Evolutionary conservation across 345 rosid genomes (phyloP).

Genomic region (Barbarea vulgaris): DNA sequence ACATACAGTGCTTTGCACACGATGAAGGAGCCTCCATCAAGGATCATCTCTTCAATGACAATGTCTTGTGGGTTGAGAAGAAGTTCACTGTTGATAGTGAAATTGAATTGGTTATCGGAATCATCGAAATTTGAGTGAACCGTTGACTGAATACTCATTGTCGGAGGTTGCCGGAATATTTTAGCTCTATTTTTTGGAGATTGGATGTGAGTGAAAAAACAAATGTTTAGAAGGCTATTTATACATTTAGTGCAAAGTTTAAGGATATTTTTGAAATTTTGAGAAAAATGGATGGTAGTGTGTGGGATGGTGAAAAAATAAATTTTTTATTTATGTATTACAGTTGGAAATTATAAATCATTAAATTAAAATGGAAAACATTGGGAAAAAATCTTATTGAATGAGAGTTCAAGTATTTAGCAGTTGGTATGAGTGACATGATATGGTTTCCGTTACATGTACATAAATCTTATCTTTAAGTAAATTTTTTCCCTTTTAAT

Average conservation of each 20-base stretch:
- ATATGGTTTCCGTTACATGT: background rate
- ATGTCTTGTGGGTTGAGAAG: constrained; percentile 49
- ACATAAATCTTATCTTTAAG: background rate
- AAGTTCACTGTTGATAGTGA: constrained; percentile 45
- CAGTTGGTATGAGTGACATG: background rate
- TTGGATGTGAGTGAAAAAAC: background rate
- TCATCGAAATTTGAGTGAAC: background rate
- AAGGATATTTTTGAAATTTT: background rate
- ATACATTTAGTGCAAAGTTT: background rate
- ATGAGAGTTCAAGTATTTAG: background rate
- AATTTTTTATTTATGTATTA: background rate
- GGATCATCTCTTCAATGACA: constrained; percentile 44
- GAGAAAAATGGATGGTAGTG: background rate
- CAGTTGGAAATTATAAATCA: background rate
- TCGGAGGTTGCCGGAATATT: background rate
- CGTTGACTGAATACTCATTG: background rate
- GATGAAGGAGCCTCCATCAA: constrained; percentile 52
- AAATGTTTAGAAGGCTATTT: background rate
- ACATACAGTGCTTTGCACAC: constrained; percentile 62
- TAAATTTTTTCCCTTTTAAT: background rate
- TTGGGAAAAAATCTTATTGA: background rate
- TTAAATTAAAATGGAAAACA: background rate
- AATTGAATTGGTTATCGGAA: constrained; percentile 30
- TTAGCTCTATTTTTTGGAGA: background rate
- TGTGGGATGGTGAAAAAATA: background rate